Evolutionary conservation across 768 basidiomycete species (phyloP), one percentile per base, ranked within the genome.

Genomic region (Podaxis sp.): DNA sequence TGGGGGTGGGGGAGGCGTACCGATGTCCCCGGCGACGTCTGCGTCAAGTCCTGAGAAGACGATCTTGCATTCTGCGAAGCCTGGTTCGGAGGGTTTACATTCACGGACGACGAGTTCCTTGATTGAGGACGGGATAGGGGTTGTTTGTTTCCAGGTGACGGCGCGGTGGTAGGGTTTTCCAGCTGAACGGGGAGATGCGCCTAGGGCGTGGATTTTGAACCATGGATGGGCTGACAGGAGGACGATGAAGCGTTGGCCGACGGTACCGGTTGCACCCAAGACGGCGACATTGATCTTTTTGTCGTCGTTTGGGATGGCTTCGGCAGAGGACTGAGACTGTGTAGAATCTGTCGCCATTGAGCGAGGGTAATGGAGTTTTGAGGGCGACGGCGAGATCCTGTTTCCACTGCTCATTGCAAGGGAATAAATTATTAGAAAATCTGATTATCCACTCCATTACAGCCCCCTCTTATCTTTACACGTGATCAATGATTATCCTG

Each of bases 1-100:
- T 22, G 38, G 63, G 57, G 12, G 13, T 6, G 43, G 24, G 29
- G 15, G 22, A 37, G 36, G 41, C 59, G 38, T 70, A 96, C 96
- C 96, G 73, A 98, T 95, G 12, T 96, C 92, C 11, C 96, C 94
- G 36, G 96, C 96, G 29, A 88, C 96, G 70, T 97, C 94, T 17
- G 90, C 87, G 75, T 98, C 97, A 63, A 99, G 77, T n/a, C 97
- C 97, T 0, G 93, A 96, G 75, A 99, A 99, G 46, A 98, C 84
- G 64, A 98, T 80, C 9, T 83, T 82, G 72, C 96, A 98, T 8
- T 90, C 91, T 41, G 73, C 70, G 70, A 98, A 98, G 22, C 19
- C n/a, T 29, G 58, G 49, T 55, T 87, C 79, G 64, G 87, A 82
- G 3, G 94, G 86, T 54, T 78, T 78, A 79, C 97, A 99, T 65